Evolutionary conservation across 352 stramenopile genomes (phyloP).

Genomic region (Phytopythium litorale): DNA sequence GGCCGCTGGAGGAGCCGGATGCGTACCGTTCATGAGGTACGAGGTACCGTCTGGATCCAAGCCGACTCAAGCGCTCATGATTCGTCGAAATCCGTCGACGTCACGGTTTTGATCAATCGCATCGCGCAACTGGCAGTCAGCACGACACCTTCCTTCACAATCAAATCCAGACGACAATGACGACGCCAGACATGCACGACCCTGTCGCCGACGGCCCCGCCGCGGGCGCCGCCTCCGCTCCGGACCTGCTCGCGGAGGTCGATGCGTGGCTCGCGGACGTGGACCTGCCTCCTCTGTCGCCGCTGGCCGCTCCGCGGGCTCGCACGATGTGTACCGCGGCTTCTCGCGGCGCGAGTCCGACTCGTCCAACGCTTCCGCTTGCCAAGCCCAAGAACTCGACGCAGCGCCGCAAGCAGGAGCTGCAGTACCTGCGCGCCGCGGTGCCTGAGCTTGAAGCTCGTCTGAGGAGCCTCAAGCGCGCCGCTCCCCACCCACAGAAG

Average conservation of each 20-base stretch:
- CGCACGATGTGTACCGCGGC: background rate
- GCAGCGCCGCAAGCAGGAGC: slow-evolving; percentile 6
- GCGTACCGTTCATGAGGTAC: background rate
- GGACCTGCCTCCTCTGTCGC: background rate
- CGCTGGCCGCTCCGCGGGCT: background rate
- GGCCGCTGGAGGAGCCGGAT: background rate
- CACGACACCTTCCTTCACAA: too few species aligned
- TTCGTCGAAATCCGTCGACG: background rate
- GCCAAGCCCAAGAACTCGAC: slow-evolving; percentile 1
- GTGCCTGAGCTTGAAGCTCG: background rate
- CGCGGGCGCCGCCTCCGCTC: background rate
- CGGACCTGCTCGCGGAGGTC: background rate
- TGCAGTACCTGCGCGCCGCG: background rate
- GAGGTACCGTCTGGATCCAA: background rate
- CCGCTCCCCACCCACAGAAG: background rate
- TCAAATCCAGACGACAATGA: too few species aligned
- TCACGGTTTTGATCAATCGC: too few species aligned
- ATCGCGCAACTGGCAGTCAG: too few species aligned
- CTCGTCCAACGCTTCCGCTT: background rate
- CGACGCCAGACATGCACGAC: background rate
- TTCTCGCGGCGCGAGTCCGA: background rate
- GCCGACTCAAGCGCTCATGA: background rate
- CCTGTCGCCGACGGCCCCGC: background rate
- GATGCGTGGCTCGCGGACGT: background rate
- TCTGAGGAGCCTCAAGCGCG: slow-evolving; percentile 1